Base-by-base conservation (phyloP, 805 yeast species). In the Yueomyces sinensis region DNA sequence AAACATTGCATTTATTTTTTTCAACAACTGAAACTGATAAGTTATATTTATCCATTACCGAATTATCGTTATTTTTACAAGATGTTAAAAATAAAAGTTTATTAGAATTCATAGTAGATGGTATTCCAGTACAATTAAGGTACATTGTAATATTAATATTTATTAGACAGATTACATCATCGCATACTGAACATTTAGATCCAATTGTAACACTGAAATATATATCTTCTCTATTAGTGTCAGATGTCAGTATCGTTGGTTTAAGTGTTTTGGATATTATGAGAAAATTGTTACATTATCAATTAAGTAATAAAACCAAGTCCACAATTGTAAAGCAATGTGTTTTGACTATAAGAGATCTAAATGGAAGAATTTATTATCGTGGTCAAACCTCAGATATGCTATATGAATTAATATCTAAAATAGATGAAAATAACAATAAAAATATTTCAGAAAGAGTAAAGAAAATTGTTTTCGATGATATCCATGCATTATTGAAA, bases 311-410 rank as follows among this genome's bases (percentile, higher is more conserved):
- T 7, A 35, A 43, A 4, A 36, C 43, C 5, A 38, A 50, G 7
- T 33, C 28, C 28, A 39, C 57, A 33, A 42, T 70, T 49, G 46
- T 70, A 47, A 31, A 47, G 32, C 54, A 68, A 45, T 76, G 74
- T 45, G 58, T 74, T 2, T 59, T 60, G 17, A 72, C 86, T 18
- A 70, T 87, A 36, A 72, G 76, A 38, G 76, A 79, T 38, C 63
- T 89, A 35, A 75, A 86, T 1, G 68, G 73, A 3, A 94, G 86
- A 52, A 70, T 76, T 11, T 86, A 86, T 47, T 89, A 89, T 52
- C 76, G 76, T 39, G 93, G 84, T 44, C 98, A 91, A 54, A 72
- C 80, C 4, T 68, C 77, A 13, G 96, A 87, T 52, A 77, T 89
- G 62, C 62, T 86, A 15, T 70, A 73, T 20, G 94, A 81, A 38